Percentiles rank a stretch among this genome's conserved stretches.
Conservation (phyloP, 2,329 filamentous ascomycete species). For the Fusarium robinianum region DNA sequence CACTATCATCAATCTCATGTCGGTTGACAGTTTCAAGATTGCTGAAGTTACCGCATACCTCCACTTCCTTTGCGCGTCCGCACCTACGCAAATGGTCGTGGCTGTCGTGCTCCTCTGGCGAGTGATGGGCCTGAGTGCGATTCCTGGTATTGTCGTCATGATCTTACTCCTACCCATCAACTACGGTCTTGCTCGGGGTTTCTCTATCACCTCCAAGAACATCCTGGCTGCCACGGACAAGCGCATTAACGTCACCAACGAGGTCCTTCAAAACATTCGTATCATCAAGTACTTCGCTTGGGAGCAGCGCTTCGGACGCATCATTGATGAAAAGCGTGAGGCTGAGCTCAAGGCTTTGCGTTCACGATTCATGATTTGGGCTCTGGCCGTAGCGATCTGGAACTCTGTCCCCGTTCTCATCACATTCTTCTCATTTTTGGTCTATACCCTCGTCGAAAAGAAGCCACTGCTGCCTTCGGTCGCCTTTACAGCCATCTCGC, state of each 20-base stretch:
- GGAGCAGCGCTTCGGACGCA: slow-evolving; percentile 86
- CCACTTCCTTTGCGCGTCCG: slow-evolving; percentile 92
- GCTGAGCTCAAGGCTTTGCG: slow-evolving; percentile 79
- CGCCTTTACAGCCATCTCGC: slow-evolving; percentile 92
- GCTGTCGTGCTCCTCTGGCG: slow-evolving; percentile 82
- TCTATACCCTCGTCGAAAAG: slow-evolving; percentile 88
- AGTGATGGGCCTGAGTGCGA: slow-evolving; percentile 89
- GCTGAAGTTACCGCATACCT: slow-evolving; percentile 93
- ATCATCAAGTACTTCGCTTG: slow-evolving; percentile 99
- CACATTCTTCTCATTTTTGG: slow-evolving; percentile 92
- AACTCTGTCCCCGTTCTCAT: slow-evolving; percentile 94
- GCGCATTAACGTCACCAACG: slow-evolving; percentile 94
- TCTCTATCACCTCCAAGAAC: slow-evolving; percentile 82
- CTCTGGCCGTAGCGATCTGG: slow-evolving; percentile 90
- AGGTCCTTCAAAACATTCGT: slow-evolving; percentile 94
- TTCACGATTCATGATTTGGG: slow-evolving; percentile 87
- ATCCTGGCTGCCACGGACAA: slow-evolving; percentile 95
- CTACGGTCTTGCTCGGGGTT: slow-evolving; percentile 83
- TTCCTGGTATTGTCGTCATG: slow-evolving; percentile 93
- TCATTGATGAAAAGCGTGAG: slow-evolving; percentile 86
- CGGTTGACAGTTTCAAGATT: slow-evolving; percentile 98
- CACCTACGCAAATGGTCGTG: slow-evolving; percentile 84
- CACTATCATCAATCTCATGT: slow-evolving; percentile 99
- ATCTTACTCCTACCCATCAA: slow-evolving; percentile 86
- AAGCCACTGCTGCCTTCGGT: slow-evolving; percentile 90